Evolutionary conservation across 805 yeast species (phyloP), one percentile per base, ranked within the genome.

Genomic region (Ogataea glucozyma): DNA sequence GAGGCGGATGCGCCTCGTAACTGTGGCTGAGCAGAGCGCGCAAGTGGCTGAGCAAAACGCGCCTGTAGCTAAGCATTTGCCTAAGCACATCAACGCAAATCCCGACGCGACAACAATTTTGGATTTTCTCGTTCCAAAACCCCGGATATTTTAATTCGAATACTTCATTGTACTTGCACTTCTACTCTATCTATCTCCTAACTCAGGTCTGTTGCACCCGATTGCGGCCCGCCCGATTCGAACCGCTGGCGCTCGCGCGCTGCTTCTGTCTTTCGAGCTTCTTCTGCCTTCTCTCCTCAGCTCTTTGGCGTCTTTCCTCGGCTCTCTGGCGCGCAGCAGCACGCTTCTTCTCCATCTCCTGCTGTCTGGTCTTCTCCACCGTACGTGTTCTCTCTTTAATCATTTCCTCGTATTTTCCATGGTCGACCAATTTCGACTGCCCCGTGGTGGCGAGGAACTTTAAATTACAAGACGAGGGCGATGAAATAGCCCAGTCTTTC

Each of bases 401-500:
- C 17, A 40, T 21, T 6, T 42, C 38, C 27, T 33, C 27, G 38
- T 61, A 63, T 22, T 56, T 56, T 10, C 45, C 47, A 24, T 40
- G 53, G 31, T 63, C 66, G 3, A 37, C 50, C 46, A 53, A 39
- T 26, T 47, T 49, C 6, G 51, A 52, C 37, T 48, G 47, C 11
- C 40, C 38, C 9, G 60, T 31, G 21, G 53, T 51, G 3, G 59
- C 56, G n/a, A 61, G 22, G 26, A 51, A 64, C 33, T 46, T 44
- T 24, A 46, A 34, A 34, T 59, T 64, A 44, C 68, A 64, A 16
- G 60, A 49, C 20, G 58, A 52, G 4, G 35, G 52, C 3, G 60
- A 50, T 2, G 42, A 40, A 79, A 86, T 81, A 11, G 88, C 76
- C 71, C 85, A 85, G 64, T 86, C 93, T 2, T 75, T 74, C 12